These are phyloP conservation scores for Barnettozyma californica DNA, from an alignment of 805 yeast species.

Conservation along the genomic window DNA sequence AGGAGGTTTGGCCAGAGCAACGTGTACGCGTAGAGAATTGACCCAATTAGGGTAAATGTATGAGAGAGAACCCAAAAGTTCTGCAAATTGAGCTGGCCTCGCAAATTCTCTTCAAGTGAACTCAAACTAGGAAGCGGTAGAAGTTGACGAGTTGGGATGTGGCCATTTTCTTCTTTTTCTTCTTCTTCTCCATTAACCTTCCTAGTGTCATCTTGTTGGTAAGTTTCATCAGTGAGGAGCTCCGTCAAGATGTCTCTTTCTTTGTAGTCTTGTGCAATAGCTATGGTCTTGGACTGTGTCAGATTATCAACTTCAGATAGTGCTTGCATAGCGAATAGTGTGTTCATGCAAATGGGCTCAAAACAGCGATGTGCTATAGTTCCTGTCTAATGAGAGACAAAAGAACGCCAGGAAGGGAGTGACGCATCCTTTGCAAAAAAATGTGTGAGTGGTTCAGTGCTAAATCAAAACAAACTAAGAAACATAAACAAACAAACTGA, in stretches of 20 bases:
- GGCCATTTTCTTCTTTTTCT: background rate
- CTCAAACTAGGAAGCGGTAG: background rate
- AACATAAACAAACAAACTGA: too few species aligned
- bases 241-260: background rate
- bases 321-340: background rate
- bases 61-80: conserved; percentile 24
- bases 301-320: background rate
- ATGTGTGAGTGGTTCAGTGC: background rate
- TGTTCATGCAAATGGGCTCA: background rate
- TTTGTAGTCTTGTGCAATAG: background rate
- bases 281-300: background rate
- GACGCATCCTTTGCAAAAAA: background rate
- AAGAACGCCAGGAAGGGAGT: background rate
- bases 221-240: background rate
- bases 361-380: background rate
- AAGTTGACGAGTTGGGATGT: background rate
- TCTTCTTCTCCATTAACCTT: background rate
- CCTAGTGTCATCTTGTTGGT: background rate
- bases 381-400: background rate
- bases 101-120: background rate
- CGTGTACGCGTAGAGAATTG: conserved; percentile 9
- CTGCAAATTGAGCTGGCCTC: conserved; percentile 15
- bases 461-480: background rate
- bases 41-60: conserved; percentile 17
- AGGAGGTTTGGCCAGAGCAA: background rate